These are phyloP conservation scores for Penicillium sumatraense DNA, from an alignment of 2,329 filamentous ascomycete genomes.

Conservation along the genomic window DNA sequence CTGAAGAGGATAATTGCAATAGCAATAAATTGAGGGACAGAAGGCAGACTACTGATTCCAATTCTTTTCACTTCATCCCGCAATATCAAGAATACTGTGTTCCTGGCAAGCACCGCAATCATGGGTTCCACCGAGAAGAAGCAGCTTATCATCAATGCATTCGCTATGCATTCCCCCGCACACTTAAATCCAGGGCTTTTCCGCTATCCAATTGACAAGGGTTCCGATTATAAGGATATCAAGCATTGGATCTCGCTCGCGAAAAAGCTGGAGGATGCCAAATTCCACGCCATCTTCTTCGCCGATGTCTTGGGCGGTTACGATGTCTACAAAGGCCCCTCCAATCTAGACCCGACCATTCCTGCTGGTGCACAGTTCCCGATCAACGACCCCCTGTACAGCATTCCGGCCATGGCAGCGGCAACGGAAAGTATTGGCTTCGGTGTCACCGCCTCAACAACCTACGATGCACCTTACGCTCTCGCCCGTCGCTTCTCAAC, in stretches of 20 bases:
- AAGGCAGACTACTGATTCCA: too few relatives aligned
- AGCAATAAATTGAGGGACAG: slow-evolving; percentile 15
- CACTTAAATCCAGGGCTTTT: slow-evolving; percentile 52
- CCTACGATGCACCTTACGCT: slow-evolving; percentile 60
- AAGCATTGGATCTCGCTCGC: slow-evolving; percentile 55
- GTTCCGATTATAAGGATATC: slow-evolving; percentile 46
- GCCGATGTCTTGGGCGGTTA: slow-evolving; percentile 56
- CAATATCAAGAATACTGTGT: too few relatives aligned
- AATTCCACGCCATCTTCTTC: slow-evolving; percentile 58
- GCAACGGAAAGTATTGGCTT: slow-evolving; percentile 54
- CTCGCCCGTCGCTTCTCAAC: slow-evolving; percentile 60
- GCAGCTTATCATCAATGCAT: slow-evolving; percentile 53
- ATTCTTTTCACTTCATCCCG: neutral
- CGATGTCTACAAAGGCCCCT: slow-evolving; percentile 51
- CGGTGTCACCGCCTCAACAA: slow-evolving; percentile 59
- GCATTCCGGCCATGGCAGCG: slow-evolving; percentile 53
- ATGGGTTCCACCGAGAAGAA: slow-evolving; percentile 32
- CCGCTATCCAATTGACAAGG: slow-evolving; percentile 41
- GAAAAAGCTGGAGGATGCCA: slow-evolving; percentile 52
- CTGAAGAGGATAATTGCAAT: slow-evolving; percentile 16
- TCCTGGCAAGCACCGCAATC: slow-evolving; percentile 1
- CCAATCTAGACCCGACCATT: slow-evolving; percentile 44
- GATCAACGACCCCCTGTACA: slow-evolving; percentile 48
- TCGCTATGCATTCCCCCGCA: slow-evolving; percentile 53
- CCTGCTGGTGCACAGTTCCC: slow-evolving; percentile 49